These are phyloP conservation scores for Juglanconis oblonga DNA, from an alignment of 2,329 filamentous ascomycete genomes.

Conservation along the genomic window DNA sequence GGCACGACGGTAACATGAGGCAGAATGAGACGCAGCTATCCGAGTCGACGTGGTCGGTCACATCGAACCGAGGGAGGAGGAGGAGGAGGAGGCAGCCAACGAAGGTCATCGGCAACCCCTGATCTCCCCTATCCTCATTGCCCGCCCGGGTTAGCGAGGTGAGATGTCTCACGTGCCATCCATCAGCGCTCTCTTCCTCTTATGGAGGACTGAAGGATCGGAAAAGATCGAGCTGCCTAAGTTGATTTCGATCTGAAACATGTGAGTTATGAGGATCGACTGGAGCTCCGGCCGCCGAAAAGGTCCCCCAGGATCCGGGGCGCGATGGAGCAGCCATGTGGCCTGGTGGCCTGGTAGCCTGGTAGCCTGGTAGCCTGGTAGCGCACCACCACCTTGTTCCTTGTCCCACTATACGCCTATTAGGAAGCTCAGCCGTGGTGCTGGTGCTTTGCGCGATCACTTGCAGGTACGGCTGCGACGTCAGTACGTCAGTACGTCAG, in stretches of 20 bases:
- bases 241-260: conserved; percentile 16
- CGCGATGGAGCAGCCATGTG: neutral
- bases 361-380: neutral
- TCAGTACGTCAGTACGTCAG: neutral
- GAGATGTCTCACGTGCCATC: conserved; percentile 7
- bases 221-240: conserved; percentile 10
- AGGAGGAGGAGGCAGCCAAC: conserved; percentile 6
- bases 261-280: conserved; percentile 16
- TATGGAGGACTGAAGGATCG: neutral
- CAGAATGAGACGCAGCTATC: neutral
- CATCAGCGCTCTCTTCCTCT: neutral
- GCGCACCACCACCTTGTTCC: neutral
- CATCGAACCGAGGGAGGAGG: neutral
- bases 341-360: neutral
- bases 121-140: neutral
- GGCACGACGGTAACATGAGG: neutral
- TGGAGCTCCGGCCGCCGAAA: neutral
- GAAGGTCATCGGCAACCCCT: conserved; percentile 1
- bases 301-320: conserved; percentile 3
- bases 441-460: neutral
- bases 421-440: neutral
- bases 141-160: conserved; percentile 1
- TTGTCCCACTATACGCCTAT: too few species aligned
- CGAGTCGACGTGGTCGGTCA: neutral
- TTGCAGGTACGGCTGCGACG: neutral